Percentiles rank a stretch among this genome's conserved stretches.
Conservation (phyloP, 129 eudicot species). For the Ambrosia artemisiifolia region DNA sequence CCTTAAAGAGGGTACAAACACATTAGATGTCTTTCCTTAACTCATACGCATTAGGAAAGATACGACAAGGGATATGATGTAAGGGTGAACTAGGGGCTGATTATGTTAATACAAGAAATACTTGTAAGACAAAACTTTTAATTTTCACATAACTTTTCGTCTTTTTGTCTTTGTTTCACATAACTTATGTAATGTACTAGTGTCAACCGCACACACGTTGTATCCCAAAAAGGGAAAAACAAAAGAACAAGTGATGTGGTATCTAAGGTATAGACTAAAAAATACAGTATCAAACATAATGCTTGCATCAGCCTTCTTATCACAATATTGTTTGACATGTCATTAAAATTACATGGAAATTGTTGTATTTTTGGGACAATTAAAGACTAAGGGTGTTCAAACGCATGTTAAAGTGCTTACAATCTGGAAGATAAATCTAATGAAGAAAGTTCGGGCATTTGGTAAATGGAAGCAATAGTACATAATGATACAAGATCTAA, state of each 20-base stretch:
- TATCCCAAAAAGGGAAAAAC: background rate
- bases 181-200: background rate
- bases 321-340: background rate
- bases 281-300: background rate
- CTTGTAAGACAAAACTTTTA: background rate
- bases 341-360: background rate
- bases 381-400: constrained; percentile 11
- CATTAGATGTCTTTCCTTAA: constrained; percentile 8
- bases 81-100: background rate
- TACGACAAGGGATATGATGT: background rate
- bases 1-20: constrained; percentile 6
- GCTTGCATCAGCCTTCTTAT: background rate
- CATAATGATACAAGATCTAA: constrained; percentile 39
- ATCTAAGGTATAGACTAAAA: background rate
- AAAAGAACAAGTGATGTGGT: background rate
- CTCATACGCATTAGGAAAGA: background rate
- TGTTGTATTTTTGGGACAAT: constrained; percentile 1
- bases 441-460: constrained; percentile 11
- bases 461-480: constrained; percentile 32
- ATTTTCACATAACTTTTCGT: background rate
- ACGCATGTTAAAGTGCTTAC: constrained; percentile 32
- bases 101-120: background rate
- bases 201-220: background rate
- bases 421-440: constrained; percentile 17
- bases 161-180: background rate